These are phyloP conservation scores for Mycena haematopus DNA, from an alignment of 768 basidiomycete genomes.

Conservation along the genomic window DNA sequence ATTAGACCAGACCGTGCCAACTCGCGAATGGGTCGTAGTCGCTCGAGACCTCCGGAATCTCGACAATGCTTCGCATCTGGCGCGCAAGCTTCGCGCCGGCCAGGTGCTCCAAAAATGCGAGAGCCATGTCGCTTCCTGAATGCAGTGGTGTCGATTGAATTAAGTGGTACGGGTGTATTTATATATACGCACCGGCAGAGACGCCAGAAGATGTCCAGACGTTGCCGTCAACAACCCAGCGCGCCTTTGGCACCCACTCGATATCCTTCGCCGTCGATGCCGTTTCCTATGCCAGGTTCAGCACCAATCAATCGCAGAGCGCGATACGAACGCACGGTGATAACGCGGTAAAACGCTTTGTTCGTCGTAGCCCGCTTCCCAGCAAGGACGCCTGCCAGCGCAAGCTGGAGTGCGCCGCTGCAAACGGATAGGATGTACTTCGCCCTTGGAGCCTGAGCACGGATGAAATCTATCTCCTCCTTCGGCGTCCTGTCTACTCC, in stretches of 20 bases:
- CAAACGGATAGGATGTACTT: conserved; percentile 43
- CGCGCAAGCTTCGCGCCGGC: conserved; percentile 33
- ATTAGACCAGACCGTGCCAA: conserved; percentile 30
- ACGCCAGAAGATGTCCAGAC: conserved; percentile 44
- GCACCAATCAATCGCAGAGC: not conserved
- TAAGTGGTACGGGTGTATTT: not conserved
- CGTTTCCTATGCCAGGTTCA: conserved; percentile 9
- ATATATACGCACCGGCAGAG: conserved; percentile 34
- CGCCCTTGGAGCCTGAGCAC: conserved; percentile 33
- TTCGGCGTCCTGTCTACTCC: conserved; percentile 27
- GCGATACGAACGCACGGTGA: conserved; percentile 27
- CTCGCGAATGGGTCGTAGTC: conserved; percentile 32
- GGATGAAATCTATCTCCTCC: conserved; percentile 34
- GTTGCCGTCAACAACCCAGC: conserved; percentile 45
- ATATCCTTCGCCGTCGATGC: conserved; percentile 30
- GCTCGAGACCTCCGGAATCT: conserved; percentile 25
- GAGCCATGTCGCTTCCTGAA: conserved; percentile 41
- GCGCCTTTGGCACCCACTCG: conserved; percentile 40
- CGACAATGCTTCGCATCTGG: conserved; percentile 25
- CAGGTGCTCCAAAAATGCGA: conserved; percentile 41
- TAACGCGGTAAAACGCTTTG: conserved; percentile 34
- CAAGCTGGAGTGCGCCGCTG: conserved; percentile 38
- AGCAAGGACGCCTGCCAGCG: conserved; percentile 38
- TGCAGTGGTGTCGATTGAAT: not conserved
- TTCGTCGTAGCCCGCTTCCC: conserved; percentile 44